Evolutionary conservation across 352 stramenopile genomes (phyloP), one percentile per base, ranked within the genome.

Genomic region (Lagenidium giganteum): DNA sequence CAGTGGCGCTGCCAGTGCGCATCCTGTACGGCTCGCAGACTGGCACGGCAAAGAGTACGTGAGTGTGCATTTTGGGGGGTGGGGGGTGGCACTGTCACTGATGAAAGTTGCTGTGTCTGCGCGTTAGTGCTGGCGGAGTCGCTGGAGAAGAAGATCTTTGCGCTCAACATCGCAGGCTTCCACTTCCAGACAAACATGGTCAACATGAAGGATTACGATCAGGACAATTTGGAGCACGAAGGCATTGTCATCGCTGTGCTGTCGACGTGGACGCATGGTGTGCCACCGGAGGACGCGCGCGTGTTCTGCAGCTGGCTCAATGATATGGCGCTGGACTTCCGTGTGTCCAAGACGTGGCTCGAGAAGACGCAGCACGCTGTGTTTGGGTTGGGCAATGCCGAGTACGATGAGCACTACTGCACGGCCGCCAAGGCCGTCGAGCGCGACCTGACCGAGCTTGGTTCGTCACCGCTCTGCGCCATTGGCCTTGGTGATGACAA

Each of bases 201-300:
- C 44, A 89, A 54, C 67, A 87, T 92, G 72, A 88, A 91, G 47
- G 80, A 94, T 49, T 93, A 91, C 45, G 82, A 93, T 34, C 81
- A 90, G 46, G 84, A 95, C 63, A 93, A 95, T 51, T 54, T 95
- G 29, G 85, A 95, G 72, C 76, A 93, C 22, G 84, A 96, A 31
- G 34, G 54, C 20, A 77, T 95, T 30, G 78, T 95, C 31, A 69
- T 96, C 16, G 77, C 76, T 1, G 71, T 96, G 38, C 49, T 95
- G 51, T 91, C 83, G 17, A 96, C 85, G 17, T 96, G 82, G 81
- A 89, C 79, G 23, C 64, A 82, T 18, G 86, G 86, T 27, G 54
- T 67, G 22, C 78, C 86, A 1, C 83, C 84, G 4, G 65, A 92
- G 45, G 77, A 86, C 39, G 80, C 80, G 17, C 63, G 67, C 8